phyloP scores from a whole-genome alignment of 23 red algal species.

The Pyropia yezoensis region DNA sequence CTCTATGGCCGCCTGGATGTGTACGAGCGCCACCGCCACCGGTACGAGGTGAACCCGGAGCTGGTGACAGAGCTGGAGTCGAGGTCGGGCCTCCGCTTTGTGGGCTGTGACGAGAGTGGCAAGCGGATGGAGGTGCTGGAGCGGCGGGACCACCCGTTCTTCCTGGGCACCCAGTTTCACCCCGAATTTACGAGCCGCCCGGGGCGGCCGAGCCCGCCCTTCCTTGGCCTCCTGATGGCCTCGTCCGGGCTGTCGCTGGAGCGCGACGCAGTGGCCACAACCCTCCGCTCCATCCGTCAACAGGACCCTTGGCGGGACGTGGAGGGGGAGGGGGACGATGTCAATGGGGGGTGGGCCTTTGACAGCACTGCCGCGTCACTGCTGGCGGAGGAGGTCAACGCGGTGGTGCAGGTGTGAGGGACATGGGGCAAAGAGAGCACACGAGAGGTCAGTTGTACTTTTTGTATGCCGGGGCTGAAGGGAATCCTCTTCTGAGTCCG shows the following conservation, averaged over 20 bases:
- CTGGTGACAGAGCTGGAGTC: slow-evolving; percentile 52
- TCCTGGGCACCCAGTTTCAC: slow-evolving; percentile 92
- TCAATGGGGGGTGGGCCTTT: not conserved
- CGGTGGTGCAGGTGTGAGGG: no score
- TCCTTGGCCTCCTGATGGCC: slow-evolving; percentile 87
- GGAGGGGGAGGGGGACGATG: slow-evolving; percentile 9
- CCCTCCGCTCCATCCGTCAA: slow-evolving; percentile 20
- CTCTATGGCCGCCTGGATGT: slow-evolving; percentile 59
- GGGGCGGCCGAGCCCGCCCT: slow-evolving; percentile 84
- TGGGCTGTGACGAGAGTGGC: slow-evolving; percentile 71
- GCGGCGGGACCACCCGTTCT: slow-evolving; percentile 65
- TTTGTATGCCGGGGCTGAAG: no score
- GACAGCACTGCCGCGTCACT: not conserved
- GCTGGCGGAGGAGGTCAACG: not conserved
- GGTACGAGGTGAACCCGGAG: slow-evolving; percentile 94
- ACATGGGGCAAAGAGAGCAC: no score
- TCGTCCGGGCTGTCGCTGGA: slow-evolving; percentile 45
- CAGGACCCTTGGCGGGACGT: slow-evolving; percentile 52
- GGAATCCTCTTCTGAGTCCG: no score
- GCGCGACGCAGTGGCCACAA: slow-evolving; percentile 19
- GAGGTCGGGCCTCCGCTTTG: slow-evolving; percentile 54
- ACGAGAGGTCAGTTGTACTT: no score
- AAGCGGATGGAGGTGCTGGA: slow-evolving; percentile 95
- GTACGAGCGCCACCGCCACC: slow-evolving; percentile 86
- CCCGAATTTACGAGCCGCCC: slow-evolving; percentile 88